Evolutionary conservation across 2,329 filamentous ascomycete species (phyloP).

Genomic region (Escovopsis sp.): DNA sequence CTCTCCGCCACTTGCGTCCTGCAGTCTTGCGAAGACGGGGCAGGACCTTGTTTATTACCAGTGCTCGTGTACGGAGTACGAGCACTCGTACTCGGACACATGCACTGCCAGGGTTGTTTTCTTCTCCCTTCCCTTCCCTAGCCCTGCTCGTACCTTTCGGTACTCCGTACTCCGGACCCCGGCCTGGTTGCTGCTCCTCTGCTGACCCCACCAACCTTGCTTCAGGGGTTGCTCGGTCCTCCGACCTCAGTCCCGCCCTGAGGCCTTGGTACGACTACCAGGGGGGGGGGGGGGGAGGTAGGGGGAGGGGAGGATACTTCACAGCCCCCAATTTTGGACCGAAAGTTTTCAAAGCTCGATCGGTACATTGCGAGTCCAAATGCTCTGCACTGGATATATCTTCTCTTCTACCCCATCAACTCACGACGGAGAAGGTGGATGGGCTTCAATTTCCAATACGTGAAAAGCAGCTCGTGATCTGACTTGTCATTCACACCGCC

Average conservation of each 20-base stretch:
- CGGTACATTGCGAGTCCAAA: no score
- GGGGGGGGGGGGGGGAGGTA: no score
- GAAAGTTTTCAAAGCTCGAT: background rate
- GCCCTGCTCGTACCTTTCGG: background rate
- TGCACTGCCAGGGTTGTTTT: no score
- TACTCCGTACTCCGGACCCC: background rate
- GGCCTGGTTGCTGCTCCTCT: background rate
- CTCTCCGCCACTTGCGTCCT: no score
- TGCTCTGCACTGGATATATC: no score
- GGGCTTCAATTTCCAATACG: background rate
- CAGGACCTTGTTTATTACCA: no score
- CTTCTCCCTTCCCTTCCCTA: background rate
- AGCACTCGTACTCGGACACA: background rate
- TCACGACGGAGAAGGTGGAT: background rate
- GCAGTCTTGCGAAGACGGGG: no score
- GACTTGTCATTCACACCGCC: slow-evolving; percentile 5
- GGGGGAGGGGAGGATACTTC: background rate
- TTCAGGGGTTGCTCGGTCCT: background rate
- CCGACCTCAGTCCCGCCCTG: background rate
- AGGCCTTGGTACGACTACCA: background rate
- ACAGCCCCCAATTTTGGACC: slow-evolving; percentile 1
- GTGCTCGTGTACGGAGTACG: no score
- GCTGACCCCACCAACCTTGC: background rate
- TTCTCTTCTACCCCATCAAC: background rate
- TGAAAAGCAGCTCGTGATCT: background rate